These are phyloP conservation scores for Colletotrichum zoysiae DNA, from an alignment of 2,329 filamentous ascomycete species.

Conservation along the genomic window DNA sequence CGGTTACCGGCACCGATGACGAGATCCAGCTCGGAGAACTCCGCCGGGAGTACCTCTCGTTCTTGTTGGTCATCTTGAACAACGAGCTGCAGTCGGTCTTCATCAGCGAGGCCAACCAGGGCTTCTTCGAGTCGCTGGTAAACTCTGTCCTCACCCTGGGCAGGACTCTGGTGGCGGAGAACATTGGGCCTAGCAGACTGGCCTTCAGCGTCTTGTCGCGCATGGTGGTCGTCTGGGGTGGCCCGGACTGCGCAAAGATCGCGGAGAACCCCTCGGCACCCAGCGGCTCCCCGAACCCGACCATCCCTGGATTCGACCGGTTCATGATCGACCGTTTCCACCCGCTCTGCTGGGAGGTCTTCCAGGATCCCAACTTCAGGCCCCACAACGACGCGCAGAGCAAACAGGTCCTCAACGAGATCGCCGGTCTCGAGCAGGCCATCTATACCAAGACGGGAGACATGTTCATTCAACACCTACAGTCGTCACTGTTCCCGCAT, in stretches of 20 bases:
- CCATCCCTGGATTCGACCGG: conserved; percentile 88
- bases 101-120: conserved; percentile 90
- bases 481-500: conserved; percentile 71
- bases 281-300: conserved; percentile 64
- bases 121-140: conserved; percentile 89
- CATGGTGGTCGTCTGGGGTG: conserved; percentile 92
- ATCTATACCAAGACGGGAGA: conserved; percentile 93
- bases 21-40: conserved; percentile 94
- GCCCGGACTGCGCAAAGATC: conserved; percentile 78
- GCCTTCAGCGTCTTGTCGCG: conserved; percentile 85
- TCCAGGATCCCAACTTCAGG: conserved; percentile 83
- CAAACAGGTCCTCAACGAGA: conserved; percentile 88
- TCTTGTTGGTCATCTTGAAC: conserved; percentile 88
- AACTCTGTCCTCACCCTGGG: conserved; percentile 87
- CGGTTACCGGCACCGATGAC: conserved; percentile 91
- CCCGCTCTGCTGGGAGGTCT: conserved; percentile 88
- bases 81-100: conserved; percentile 91
- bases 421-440: conserved; percentile 86
- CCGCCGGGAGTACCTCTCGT: conserved; percentile 93
- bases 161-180: conserved; percentile 75
- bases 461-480: conserved; percentile 79
- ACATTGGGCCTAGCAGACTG: conserved; percentile 72
- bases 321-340: conserved; percentile 94
- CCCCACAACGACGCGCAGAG: conserved; percentile 86
- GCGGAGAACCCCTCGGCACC: conserved; percentile 64